These are phyloP conservation scores for Maudiozyma bulderi DNA, from an alignment of 805 yeast species.

Conservation along the genomic window DNA sequence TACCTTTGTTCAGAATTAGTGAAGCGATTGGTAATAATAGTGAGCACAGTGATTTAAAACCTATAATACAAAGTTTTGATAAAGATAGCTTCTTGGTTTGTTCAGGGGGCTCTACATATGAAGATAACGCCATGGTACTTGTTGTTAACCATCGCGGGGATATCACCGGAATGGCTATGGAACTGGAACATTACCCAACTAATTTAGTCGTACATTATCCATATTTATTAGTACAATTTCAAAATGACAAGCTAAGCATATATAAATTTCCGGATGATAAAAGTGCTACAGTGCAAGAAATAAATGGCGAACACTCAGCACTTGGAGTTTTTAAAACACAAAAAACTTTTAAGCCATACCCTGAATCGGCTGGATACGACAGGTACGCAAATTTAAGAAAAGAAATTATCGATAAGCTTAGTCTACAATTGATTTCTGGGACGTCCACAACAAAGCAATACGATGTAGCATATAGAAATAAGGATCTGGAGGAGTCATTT, in stretches of 20 bases:
- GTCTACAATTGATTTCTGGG: conserved; percentile 14
- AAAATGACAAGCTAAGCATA: conserved; percentile 3
- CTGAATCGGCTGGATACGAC: conserved; percentile 4
- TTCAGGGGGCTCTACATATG: conserved; percentile 21
- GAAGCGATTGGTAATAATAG: conserved; percentile 11
- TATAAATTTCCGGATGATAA: conserved; percentile 1
- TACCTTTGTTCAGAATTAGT: conserved; percentile 23
- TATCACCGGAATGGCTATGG: conserved; percentile 24
- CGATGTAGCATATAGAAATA: conserved; percentile 19
- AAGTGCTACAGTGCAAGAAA: conserved; percentile 1
- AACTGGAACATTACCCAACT: conserved; percentile 21
- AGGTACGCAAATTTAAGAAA: background rate
- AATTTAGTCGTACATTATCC: conserved; percentile 17
- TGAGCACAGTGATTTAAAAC: conserved; percentile 8
- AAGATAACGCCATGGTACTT: conserved; percentile 25
- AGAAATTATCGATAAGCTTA: conserved; percentile 16
- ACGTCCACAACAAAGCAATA: conserved; percentile 13
- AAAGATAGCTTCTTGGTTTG: conserved; percentile 17
- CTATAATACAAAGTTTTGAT: conserved; percentile 16
- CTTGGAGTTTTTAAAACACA: conserved; percentile 9
- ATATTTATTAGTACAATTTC: conserved; percentile 16
- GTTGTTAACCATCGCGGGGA: conserved; percentile 25
- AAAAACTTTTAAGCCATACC: conserved; percentile 9
- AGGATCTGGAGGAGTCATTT: conserved; percentile 12
- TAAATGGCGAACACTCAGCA: conserved; percentile 1